phyloP scores from a whole-genome alignment of 208 protist species.

The Acanthamoeba quina region DNA sequence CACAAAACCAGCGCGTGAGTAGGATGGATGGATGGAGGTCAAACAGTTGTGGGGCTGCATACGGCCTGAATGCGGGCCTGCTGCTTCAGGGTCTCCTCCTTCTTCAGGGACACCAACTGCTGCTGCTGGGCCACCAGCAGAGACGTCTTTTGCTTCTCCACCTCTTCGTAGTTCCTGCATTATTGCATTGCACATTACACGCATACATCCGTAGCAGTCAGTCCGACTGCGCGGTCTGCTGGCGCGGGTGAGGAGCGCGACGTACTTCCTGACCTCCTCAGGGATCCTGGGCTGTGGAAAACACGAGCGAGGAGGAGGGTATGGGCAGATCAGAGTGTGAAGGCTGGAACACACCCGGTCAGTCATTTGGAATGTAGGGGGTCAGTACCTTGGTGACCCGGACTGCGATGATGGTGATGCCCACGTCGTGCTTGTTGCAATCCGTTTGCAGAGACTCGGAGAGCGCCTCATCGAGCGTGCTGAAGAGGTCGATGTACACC shows the following conservation, averaged over 20 bases:
- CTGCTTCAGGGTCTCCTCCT: conserved; percentile 63
- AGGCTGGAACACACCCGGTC: neutral
- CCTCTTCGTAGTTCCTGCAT: conserved; percentile 64
- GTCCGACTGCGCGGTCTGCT: too few relatives aligned
- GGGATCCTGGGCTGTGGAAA: conserved; percentile 40
- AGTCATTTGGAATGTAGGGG: neutral
- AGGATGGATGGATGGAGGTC: neutral
- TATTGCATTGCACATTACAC: neutral
- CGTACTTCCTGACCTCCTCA: conserved; percentile 2
- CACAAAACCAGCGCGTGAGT: neutral
- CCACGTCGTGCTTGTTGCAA: conserved; percentile 36
- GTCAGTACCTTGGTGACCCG: conserved; percentile 33
- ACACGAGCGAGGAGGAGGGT: neutral
- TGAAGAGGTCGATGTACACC: conserved; percentile 74
- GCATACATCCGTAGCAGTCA: too few relatives aligned
- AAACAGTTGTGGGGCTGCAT: neutral
- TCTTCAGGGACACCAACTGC: conserved; percentile 53
- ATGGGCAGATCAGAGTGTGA: neutral
- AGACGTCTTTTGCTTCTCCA: conserved; percentile 64
- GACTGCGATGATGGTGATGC: conserved; percentile 61
- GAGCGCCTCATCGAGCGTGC: conserved; percentile 59
- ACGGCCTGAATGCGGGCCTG: conserved; percentile 58
- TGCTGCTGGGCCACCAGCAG: conserved; percentile 50
- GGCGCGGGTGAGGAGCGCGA: too few relatives aligned
- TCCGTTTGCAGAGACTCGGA: conserved; percentile 12